These are phyloP conservation scores for Epichloe uncinata DNA, from an alignment of 2,329 filamentous ascomycete species.

Conservation along the genomic window DNA sequence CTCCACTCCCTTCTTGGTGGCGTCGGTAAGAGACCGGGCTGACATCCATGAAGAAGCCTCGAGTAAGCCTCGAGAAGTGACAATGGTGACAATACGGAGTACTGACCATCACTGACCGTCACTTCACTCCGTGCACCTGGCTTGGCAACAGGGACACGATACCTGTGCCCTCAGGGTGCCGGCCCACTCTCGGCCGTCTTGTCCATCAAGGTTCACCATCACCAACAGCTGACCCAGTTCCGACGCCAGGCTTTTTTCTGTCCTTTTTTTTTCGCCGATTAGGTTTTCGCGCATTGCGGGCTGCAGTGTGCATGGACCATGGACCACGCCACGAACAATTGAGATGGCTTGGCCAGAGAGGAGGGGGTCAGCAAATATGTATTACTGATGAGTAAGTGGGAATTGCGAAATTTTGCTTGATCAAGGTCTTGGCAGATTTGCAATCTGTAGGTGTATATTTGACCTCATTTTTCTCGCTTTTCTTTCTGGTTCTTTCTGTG, in stretches of 20 bases:
- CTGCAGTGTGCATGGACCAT: neutral
- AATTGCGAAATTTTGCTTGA: neutral
- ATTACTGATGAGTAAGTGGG: neutral
- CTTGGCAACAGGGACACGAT: slow-evolving; percentile 4
- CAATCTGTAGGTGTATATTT: neutral
- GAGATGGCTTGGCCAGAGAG: neutral
- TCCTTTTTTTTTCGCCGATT: neutral
- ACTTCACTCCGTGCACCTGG: neutral
- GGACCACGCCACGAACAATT: neutral
- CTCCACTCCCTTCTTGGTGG: neutral
- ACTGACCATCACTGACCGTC: neutral
- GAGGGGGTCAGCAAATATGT: neutral
- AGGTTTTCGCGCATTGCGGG: neutral
- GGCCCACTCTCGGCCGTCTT: neutral
- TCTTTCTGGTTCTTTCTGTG: neutral
- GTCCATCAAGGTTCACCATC: slow-evolving; percentile 6
- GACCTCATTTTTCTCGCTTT: neutral
- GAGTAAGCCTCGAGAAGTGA: neutral
- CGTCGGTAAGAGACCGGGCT: neutral
- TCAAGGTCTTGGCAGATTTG: neutral
- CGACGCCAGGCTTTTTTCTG: neutral
- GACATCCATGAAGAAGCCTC: neutral
- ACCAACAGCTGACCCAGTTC: neutral
- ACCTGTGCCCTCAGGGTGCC: neutral
- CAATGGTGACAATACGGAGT: neutral